Conservation (phyloP, 305 asterid genomes). For the Fraxinus velutina region DNA sequence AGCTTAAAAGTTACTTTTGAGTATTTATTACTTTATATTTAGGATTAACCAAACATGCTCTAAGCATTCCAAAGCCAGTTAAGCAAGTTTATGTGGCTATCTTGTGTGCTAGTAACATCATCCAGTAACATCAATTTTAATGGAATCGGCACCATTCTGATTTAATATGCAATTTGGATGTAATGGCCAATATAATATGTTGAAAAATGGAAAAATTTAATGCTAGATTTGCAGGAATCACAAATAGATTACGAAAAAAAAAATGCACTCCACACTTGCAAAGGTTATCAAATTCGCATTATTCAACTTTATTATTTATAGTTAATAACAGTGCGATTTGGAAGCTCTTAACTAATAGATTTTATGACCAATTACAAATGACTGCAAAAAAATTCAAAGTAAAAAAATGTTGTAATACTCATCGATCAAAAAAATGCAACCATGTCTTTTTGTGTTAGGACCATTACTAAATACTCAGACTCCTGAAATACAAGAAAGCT, state of each 20-base stretch:
- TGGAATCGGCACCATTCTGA: not conserved
- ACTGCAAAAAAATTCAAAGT: conserved; percentile 13
- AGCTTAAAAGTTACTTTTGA: not conserved
- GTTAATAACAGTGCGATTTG: not conserved
- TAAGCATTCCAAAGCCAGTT: not conserved
- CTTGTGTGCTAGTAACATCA: not conserved
- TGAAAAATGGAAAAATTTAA: not conserved
- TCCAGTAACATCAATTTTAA: not conserved
- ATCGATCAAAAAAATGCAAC: not conserved
- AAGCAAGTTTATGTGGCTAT: not conserved
- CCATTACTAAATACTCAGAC: not conserved
- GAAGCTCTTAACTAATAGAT: not conserved
- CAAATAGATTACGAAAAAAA: not conserved
- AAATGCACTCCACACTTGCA: not conserved
- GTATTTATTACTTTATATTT: not conserved
- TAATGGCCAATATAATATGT: not conserved
- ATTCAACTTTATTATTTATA: not conserved
- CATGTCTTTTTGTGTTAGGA: not conserved
- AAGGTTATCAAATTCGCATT: not conserved
- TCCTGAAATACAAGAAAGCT: not conserved
- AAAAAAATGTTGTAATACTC: not conserved
- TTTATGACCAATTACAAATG: conserved; percentile 1
- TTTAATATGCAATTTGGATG: not conserved
- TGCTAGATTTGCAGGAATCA: not conserved
- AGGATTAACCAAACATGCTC: not conserved